Base-by-base conservation (phyloP, 345 rosid genomes). In the Acer campestre region DNA sequence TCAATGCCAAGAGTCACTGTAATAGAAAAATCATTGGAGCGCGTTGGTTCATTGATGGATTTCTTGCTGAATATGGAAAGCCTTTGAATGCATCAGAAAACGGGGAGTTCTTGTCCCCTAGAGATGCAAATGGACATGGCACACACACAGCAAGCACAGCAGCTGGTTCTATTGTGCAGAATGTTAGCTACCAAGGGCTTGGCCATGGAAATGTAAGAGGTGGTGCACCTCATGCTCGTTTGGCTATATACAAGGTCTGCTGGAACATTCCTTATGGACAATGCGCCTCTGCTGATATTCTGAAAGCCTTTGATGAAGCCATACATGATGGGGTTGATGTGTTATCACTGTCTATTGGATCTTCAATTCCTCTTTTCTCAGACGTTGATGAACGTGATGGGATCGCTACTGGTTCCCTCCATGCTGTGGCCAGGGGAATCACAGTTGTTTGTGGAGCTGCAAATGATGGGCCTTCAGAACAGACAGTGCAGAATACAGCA, bases 101-200 rank as follows among this genome's bases (percentile, higher is more conserved):
- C 65, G 66, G 8, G 11, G 90, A 89, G 40, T 89, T 80, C 46
- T 25, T 87, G 29, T 88, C 91, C 11, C 86, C 90, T 0, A 79
- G 94, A 74, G 93, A 89, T 69, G 87, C 84, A 0, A 64, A 68
- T 23, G 93, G 93, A 35, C 94, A 90, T 42, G 97, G 94, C 4
- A 88, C 90, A 0, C 93, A 89, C 78, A 87, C 91, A 5, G 79
- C 94, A 13, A 82, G 88, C 69, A 90, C 86, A 0, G 92, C 94
- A 1, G 89, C 81, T 22, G 93, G 93, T 7, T 82, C 81, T 5
- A 77, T 76, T 22, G 89, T 88, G 53, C 18, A 46, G 3, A 86
- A 84, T 61, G 80, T 83, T 0, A 81, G 85, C 61, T 86, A 84
- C 71, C 76, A 73, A 48, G 89, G 86, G 18, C 80, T 84, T 16